These are phyloP conservation scores for Populus alba DNA, from an alignment of 345 rosid species.

Conservation along the genomic window DNA sequence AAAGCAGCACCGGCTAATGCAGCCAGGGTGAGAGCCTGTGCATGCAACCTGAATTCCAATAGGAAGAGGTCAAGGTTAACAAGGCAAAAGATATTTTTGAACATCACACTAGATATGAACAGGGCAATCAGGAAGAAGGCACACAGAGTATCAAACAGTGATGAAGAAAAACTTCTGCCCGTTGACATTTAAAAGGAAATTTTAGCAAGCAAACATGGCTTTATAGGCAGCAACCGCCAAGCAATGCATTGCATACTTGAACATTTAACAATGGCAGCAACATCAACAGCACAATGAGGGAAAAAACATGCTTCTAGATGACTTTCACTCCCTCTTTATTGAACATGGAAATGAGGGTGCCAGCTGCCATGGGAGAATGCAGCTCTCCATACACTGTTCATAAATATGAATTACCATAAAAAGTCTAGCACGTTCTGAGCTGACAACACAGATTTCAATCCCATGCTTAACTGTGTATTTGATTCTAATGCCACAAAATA, in stretches of 20 bases:
- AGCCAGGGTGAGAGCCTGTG: constrained; percentile 85
- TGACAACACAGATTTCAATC: not conserved
- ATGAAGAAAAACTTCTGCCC: not conserved
- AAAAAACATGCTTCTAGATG: not conserved
- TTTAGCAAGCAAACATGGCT: not conserved
- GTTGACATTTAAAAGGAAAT: not conserved
- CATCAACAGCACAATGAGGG: too few relatives aligned
- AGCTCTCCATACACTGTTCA: not conserved
- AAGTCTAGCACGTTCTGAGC: not conserved
- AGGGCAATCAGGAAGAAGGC: not conserved
- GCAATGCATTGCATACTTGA: too few relatives aligned
- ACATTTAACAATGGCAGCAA: too few relatives aligned
- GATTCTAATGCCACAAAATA: not conserved
- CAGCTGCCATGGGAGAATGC: too few relatives aligned
- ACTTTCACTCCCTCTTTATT: not conserved
- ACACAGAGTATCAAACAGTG: not conserved
- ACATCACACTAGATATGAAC: not conserved
- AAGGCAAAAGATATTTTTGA: not conserved
- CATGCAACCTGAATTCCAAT: constrained; percentile 63
- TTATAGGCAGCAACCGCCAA: too few relatives aligned
- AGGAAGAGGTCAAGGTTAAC: not conserved
- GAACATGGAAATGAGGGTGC: too few relatives aligned
- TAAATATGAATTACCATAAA: not conserved
- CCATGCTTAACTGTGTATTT: not conserved
- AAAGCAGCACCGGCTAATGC: constrained; percentile 90